Evolutionary conservation across 768 basidiomycete genomes (phyloP).

Genomic region (Paxillus rubicundulus): DNA sequence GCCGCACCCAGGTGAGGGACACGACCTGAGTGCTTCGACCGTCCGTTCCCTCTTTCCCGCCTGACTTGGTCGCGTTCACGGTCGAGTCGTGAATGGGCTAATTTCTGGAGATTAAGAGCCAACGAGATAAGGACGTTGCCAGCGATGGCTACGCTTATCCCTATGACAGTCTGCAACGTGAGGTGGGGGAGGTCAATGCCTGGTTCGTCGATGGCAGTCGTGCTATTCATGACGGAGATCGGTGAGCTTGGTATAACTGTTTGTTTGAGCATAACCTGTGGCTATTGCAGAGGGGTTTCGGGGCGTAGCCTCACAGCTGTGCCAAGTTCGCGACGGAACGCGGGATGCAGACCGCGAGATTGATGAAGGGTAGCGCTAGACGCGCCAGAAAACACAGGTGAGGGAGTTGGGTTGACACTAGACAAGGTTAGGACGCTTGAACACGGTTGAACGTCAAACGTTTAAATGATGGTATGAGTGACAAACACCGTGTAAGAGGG

Average conservation of each 20-base stretch:
- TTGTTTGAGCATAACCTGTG: not conserved
- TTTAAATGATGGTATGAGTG: no score
- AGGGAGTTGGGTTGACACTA: not conserved
- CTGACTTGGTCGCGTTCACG: conserved; percentile 27
- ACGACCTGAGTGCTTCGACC: not conserved
- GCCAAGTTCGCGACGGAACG: not conserved
- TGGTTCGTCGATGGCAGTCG: conserved; percentile 8
- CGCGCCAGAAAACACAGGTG: no score
- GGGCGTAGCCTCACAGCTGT: not conserved
- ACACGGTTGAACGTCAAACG: no score
- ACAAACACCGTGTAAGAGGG: no score
- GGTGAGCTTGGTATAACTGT: conserved; percentile 3
- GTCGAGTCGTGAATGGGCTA: conserved; percentile 76
- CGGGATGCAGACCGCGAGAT: not conserved
- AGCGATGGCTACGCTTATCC: conserved; percentile 77
- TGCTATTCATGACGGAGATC: conserved; percentile 6
- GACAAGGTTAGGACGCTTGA: not conserved
- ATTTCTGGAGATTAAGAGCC: conserved; percentile 90
- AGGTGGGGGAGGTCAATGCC: conserved; percentile 52
- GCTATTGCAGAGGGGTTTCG: no score
- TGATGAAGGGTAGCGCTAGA: no score
- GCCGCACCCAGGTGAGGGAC: not conserved
- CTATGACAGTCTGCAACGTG: conserved; percentile 58
- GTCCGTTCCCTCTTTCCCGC: conserved; percentile 15
- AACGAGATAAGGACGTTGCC: conserved; percentile 89